Percentiles rank a stretch among this genome's conserved stretches.
These are phyloP conservation scores for Protostelium mycophagum DNA, from an alignment of 78 protist genomes.

Conservation along the genomic window DNA sequence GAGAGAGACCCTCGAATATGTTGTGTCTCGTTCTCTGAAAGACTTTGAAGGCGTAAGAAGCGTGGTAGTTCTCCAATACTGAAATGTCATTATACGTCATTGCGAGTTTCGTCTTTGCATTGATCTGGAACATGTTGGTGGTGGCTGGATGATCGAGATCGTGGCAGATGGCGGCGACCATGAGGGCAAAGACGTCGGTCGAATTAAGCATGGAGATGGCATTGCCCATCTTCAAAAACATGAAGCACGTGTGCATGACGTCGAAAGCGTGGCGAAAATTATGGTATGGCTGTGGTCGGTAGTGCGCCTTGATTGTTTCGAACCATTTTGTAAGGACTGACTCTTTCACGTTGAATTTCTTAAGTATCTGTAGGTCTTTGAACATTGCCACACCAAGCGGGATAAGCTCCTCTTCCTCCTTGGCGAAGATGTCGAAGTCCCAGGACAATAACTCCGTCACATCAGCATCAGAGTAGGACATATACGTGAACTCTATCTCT, in stretches of 20 bases:
- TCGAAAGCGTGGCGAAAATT: slow-evolving; percentile 36
- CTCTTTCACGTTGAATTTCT: not conserved
- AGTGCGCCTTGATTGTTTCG: not conserved
- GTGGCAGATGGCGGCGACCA: slow-evolving; percentile 32
- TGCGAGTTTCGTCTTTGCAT: not conserved
- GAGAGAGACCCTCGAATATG: not conserved
- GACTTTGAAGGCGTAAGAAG: not conserved
- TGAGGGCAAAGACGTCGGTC: not conserved
- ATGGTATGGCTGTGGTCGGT: slow-evolving; percentile 23
- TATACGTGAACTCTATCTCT: not conserved
- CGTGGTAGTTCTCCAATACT: slow-evolving; percentile 32
- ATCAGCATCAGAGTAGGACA: not conserved
- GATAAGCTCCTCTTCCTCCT: not conserved
- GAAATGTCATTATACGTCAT: slow-evolving; percentile 18
- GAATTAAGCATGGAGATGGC: not conserved
- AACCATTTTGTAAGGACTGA: not conserved
- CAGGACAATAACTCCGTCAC: not conserved
- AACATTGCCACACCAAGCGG: not conserved
- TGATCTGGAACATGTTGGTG: not conserved
- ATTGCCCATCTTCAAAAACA: not conserved
- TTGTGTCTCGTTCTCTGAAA: not conserved
- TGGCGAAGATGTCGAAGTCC: not conserved
- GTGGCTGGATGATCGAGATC: slow-evolving; percentile 29
- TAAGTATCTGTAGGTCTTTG: not conserved
- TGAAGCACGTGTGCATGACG: slow-evolving; percentile 13